Evolutionary conservation across 768 basidiomycete species (phyloP), one percentile per base, ranked within the genome.

Genomic region (Crucibulum laeve): DNA sequence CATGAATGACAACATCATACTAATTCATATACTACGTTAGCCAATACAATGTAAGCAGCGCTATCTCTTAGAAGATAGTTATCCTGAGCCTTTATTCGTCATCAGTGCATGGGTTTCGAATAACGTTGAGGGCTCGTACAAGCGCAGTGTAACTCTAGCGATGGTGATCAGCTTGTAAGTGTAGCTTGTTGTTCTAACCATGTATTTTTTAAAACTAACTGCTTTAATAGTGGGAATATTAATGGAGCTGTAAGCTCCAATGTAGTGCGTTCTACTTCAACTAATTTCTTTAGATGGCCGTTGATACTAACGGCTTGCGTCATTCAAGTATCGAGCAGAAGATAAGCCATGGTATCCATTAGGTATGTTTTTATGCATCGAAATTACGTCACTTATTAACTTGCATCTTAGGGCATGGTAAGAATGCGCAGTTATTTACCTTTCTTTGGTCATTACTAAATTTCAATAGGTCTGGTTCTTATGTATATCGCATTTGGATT

Each of bases 191-290:
- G 25, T 13, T 34, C 30, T 23, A 22, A n/a, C n/a, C n/a, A n/a
- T 14, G 8, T 7, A 8, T 11, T 8, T 25, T 32, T 30, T 19
- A 21, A 45, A 5, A 44, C 39, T 39, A 35, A 15, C 30, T 32
- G 21, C 26, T 15, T 8, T 43, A 22, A 18, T 44, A 84, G 81
- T 50, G 84, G 84, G 5, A 87, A 87, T 56, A 64, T 87, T 40
- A 84, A 86, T 54, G 85, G 84, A 15, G 84, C 82, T n/a, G 78
- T 89, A 32, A 80, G 78, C 55, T 85, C 83, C 14, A 87, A 87
- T 52, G 76, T 89, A 25, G 81, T 82, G 60, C 51, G 81, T 73
- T 25, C n/a, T 35, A 22, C n/a, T 25, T 42, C 24, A n/a, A n/a
- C n/a, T 25, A 5, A 18, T 23, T 10, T 33, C 19, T 25, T 34